Evolutionary conservation across 108 stramenopile genomes (phyloP).

Genomic region (Thalassiosira profunda): DNA sequence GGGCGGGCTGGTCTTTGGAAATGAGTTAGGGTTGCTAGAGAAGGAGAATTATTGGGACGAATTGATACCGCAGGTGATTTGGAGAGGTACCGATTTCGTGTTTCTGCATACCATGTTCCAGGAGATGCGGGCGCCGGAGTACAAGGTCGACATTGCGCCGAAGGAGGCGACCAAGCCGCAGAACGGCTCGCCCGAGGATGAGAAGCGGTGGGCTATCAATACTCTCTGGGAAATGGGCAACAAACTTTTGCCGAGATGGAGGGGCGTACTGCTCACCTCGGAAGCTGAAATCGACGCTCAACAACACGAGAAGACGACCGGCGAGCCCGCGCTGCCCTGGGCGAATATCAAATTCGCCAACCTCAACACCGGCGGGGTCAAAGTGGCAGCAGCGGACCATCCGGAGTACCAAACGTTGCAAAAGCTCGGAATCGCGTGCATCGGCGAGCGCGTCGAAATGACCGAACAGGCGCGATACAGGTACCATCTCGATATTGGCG

Average conservation of each 20-base stretch:
- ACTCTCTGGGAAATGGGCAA: conserved; percentile 29
- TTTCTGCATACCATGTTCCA: conserved; percentile 31
- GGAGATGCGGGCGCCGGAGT: conserved; percentile 19
- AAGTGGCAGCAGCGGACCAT: conserved; percentile 2
- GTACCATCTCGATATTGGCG: conserved; percentile 62
- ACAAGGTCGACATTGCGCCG: conserved; percentile 12
- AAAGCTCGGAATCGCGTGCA: conserved; percentile 22
- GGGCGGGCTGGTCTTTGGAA: conserved; percentile 20
- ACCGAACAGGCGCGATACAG: conserved; percentile 32
- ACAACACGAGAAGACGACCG: background rate
- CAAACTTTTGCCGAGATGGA: conserved; percentile 39
- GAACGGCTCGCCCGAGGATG: background rate
- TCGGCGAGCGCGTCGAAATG: conserved; percentile 27
- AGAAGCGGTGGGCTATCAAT: conserved; percentile 8
- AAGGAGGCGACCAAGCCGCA: background rate
- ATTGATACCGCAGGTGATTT: conserved; percentile 46
- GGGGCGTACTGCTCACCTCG: conserved; percentile 36
- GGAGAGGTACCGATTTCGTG: conserved; percentile 48
- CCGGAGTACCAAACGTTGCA: conserved; percentile 3
- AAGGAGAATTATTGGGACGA: conserved; percentile 20
- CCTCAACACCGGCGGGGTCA: conserved; percentile 38
- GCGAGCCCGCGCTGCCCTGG: conserved; percentile 31
- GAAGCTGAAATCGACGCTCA: conserved; percentile 40
- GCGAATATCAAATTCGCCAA: conserved; percentile 65
- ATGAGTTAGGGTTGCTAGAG: background rate